Evolutionary conservation across 106 monocot genomes (phyloP).

Genomic region (Apostasia ramifera): DNA sequence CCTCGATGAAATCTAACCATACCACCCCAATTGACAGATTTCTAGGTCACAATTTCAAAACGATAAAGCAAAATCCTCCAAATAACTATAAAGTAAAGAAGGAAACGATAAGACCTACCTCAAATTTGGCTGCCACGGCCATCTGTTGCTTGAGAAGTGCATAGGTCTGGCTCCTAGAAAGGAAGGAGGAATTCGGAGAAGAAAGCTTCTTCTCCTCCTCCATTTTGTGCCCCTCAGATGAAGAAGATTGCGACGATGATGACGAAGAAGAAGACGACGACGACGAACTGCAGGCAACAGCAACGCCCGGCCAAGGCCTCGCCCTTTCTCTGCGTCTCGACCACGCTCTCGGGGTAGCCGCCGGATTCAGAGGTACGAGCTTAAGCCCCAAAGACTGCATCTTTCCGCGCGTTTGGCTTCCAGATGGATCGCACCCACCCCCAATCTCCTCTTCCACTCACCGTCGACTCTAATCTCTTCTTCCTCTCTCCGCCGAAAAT

Average conservation of each 20-base stretch:
- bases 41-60: too few relatives aligned
- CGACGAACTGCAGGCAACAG: slow-evolving; percentile 7
- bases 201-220: slow-evolving; percentile 6
- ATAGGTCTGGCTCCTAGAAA: slow-evolving; percentile 53
- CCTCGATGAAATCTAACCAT: too few relatives aligned
- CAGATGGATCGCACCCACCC: neutral
- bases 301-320: neutral
- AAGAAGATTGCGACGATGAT: slow-evolving; percentile 14
- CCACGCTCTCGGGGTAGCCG: neutral
- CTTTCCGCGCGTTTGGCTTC: neutral
- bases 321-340: slow-evolving; percentile 3
- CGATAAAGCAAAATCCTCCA: neutral
- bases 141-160: slow-evolving; percentile 67
- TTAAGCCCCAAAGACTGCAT: slow-evolving; percentile 16
- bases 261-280: slow-evolving; percentile 4
- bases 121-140: slow-evolving; percentile 62
- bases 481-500: too few relatives aligned
- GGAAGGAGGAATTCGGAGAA: slow-evolving; percentile 17
- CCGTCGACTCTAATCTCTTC: neutral
- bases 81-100: neutral
- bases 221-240: slow-evolving; percentile 1
- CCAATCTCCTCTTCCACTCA: neutral
- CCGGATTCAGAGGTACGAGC: neutral
- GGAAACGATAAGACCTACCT: slow-evolving; percentile 15
- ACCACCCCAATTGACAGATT: too few relatives aligned